These are phyloP conservation scores for Rhodocollybia butyracea DNA, from an alignment of 768 basidiomycete species.

Conservation along the genomic window DNA sequence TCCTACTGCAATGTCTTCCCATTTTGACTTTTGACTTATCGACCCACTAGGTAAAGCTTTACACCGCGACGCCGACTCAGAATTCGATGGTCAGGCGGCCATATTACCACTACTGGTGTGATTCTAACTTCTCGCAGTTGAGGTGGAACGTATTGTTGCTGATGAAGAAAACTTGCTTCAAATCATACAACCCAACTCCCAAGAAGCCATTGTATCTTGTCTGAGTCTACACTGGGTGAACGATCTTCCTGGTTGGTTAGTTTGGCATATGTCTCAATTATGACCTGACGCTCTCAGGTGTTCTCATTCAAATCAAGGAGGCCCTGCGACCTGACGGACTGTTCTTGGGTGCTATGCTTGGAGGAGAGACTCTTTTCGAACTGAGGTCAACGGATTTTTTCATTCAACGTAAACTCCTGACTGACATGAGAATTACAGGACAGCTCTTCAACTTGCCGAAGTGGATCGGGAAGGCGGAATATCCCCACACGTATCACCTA, in stretches of 20 bases:
- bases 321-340: conserved; percentile 87
- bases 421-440: conserved; percentile 41
- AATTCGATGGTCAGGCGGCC: conserved; percentile 69
- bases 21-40: background rate
- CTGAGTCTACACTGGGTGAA: conserved; percentile 96
- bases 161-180: conserved; percentile 83
- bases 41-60: conserved; percentile 58
- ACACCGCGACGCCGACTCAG: conserved; percentile 69
- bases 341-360: conserved; percentile 92
- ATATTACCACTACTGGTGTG: conserved; percentile 17
- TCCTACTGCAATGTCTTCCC: conserved; percentile 1
- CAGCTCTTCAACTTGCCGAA: conserved; percentile 91
- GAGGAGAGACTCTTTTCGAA: conserved; percentile 96
- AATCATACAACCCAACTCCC: conserved; percentile 63
- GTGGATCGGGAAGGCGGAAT: conserved; percentile 93
- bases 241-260: conserved; percentile 79
- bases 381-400: conserved; percentile 51
- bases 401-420: conserved; percentile 1
- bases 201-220: conserved; percentile 91
- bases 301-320: conserved; percentile 83
- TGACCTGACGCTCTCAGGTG: conserved; percentile 42
- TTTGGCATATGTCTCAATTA: background rate
- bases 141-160: conserved; percentile 69
- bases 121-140: conserved; percentile 76
- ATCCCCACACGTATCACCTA: conserved; percentile 94